Evolutionary conservation across 2,329 filamentous ascomycete species (phyloP).

Genomic region (Xylariaceae sp.): DNA sequence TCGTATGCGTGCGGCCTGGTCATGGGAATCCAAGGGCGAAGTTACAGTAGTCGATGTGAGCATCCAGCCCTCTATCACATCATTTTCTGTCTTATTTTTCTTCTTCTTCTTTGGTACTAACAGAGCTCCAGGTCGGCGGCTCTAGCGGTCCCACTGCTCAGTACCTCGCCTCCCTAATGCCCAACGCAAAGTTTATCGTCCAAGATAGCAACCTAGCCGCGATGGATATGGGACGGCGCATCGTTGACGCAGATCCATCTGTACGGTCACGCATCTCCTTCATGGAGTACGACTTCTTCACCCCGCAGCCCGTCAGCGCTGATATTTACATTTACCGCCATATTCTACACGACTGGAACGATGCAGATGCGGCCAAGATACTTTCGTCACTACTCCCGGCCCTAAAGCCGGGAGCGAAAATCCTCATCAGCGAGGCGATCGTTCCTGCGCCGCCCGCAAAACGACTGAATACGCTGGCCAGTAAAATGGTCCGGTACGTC

Average conservation of each 20-base stretch:
- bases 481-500: conserved; percentile 20
- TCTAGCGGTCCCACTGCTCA: conserved; percentile 18
- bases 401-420: conserved; percentile 10
- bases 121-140: conserved; percentile 16
- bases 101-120: conserved; percentile 1
- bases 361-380: conserved; percentile 16
- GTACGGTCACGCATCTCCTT: conserved; percentile 15
- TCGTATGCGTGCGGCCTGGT: conserved; percentile 18
- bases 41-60: conserved; percentile 19
- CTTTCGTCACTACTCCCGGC: conserved; percentile 15
- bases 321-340: conserved; percentile 23
- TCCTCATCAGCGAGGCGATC: conserved; percentile 18
- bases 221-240: conserved; percentile 18
- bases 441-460: conserved; percentile 18
- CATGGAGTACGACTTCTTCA: conserved; percentile 20
- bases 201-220: conserved; percentile 19
- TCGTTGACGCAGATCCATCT: conserved; percentile 9
- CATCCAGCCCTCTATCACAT: background rate
- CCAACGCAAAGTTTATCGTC: conserved; percentile 17
- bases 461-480: conserved; percentile 16
- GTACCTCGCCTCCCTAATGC: conserved; percentile 20
- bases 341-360: conserved; percentile 21
- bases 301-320: conserved; percentile 16
- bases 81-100: background rate
- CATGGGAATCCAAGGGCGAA: conserved; percentile 19